phyloP scores from a whole-genome alignment of 805 yeast species.

The Saturnispora bothae region DNA sequence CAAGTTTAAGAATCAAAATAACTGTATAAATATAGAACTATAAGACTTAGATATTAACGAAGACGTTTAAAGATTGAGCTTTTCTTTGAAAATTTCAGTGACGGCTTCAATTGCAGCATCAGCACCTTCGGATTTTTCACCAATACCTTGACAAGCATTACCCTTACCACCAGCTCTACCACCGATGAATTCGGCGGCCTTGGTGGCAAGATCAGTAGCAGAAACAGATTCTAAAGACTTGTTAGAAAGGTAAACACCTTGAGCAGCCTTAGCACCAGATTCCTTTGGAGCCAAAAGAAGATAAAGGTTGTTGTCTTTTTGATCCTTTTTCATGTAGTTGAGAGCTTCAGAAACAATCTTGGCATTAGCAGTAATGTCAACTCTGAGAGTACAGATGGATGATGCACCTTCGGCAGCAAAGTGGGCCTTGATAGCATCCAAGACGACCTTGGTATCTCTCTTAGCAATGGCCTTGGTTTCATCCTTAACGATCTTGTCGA shows the following conservation, averaged over 20 bases:
- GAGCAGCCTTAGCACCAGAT: slow-evolving; percentile 71
- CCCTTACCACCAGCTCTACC: slow-evolving; percentile 99
- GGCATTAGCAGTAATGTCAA: slow-evolving; percentile 70
- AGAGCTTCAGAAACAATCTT: slow-evolving; percentile 93
- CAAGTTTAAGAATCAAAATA: too few species aligned
- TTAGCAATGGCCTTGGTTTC: slow-evolving; percentile 81
- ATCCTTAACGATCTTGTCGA: slow-evolving; percentile 83
- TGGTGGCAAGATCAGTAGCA: slow-evolving; percentile 63
- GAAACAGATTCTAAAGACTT: slow-evolving; percentile 55
- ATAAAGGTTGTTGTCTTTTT: slow-evolving; percentile 66
- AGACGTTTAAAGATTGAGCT: background rate
- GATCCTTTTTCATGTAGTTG: slow-evolving; percentile 66
- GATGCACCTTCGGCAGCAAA: slow-evolving; percentile 46
- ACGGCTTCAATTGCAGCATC: slow-evolving; percentile 55
- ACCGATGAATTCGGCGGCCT: slow-evolving; percentile 68
- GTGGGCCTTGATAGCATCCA: slow-evolving; percentile 65
- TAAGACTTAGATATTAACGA: too few species aligned
- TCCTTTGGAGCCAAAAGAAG: slow-evolving; percentile 54
- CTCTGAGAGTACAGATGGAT: slow-evolving; percentile 54
- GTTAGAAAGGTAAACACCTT: slow-evolving; percentile 82
- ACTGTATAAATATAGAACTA: too few species aligned
- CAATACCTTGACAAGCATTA: slow-evolving; percentile 93
- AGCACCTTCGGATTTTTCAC: slow-evolving; percentile 65
- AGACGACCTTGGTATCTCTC: slow-evolving; percentile 71
- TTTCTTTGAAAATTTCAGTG: slow-evolving; percentile 5